A percentile compares a stretch with the other conserved stretches of the same genome.
Conservation (phyloP, 305 asterid genomes). For the Solanum hybrid region DNA sequence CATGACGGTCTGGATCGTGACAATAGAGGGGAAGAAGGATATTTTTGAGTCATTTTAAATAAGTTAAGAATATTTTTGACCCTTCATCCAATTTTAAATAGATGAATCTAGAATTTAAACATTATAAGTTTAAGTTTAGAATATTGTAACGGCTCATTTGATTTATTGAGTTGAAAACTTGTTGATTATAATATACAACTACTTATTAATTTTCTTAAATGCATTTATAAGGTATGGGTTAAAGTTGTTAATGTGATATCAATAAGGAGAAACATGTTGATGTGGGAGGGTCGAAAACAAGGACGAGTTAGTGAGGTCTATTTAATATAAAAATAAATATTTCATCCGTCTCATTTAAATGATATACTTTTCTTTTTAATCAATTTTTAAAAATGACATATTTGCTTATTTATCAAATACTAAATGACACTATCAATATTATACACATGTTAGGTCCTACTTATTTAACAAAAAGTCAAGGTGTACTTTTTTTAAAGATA, state of each 20-base stretch:
- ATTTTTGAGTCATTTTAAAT: too few relatives aligned
- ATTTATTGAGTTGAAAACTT: neutral
- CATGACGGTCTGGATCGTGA: too few relatives aligned
- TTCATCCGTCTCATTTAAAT: too few relatives aligned
- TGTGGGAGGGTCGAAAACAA: neutral
- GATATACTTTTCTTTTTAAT: too few relatives aligned
- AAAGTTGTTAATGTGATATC: neutral
- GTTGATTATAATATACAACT: neutral
- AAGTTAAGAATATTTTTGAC: too few relatives aligned
- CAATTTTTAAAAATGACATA: too few relatives aligned
- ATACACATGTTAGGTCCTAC: neutral
- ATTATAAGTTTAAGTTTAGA: neutral
- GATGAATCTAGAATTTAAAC: neutral
- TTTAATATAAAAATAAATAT: too few relatives aligned
- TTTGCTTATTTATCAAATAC: too few relatives aligned
- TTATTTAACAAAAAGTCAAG: neutral
- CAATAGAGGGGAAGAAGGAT: too few relatives aligned
- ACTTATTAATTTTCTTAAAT: neutral
- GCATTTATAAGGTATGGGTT: neutral
- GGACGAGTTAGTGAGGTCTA: neutral
- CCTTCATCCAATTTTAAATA: neutral
- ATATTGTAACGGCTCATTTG: neutral
- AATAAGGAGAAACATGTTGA: neutral
- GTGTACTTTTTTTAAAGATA: neutral
- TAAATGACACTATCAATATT: neutral